phyloP scores from a whole-genome alignment of 2,329 filamentous ascomycete species.

The Rutstroemia sp. region DNA sequence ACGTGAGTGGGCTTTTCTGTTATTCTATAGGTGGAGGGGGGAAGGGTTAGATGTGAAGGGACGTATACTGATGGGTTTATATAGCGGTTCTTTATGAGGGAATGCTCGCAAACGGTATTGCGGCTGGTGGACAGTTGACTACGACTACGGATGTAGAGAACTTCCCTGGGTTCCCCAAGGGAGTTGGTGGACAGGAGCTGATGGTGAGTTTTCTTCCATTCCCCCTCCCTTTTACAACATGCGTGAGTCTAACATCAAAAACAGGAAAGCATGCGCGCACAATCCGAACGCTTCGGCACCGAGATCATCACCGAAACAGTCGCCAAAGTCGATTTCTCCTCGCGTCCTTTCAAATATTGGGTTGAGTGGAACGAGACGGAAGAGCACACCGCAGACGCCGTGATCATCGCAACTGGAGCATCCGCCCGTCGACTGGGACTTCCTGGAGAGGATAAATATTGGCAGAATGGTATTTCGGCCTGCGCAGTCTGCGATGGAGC shows the following conservation, averaged over 20 bases:
- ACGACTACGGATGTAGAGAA: conserved; percentile 99
- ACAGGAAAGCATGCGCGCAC: conserved; percentile 76
- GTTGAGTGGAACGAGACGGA: conserved; percentile 80
- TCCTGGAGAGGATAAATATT: conserved; percentile 87
- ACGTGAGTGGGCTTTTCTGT: conserved; percentile 35
- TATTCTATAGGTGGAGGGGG: neutral
- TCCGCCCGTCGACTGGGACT: conserved; percentile 80
- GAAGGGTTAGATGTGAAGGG: conserved; percentile 4
- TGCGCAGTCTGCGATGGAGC: conserved; percentile 97
- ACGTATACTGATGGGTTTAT: neutral
- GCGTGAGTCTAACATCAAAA: too few species aligned
- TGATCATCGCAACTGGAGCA: conserved; percentile 94
- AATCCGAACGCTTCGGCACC: conserved; percentile 89
- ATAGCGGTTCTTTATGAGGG: conserved; percentile 86
- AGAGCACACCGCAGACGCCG: conserved; percentile 78
- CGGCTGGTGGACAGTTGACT: conserved; percentile 91
- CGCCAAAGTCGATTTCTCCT: conserved; percentile 74
- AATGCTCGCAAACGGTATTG: conserved; percentile 94
- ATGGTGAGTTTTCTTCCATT: conserved; percentile 45
- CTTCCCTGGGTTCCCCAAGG: conserved; percentile 88
- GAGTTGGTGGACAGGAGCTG: conserved; percentile 77
- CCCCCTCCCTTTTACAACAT: too few species aligned
- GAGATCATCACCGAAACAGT: conserved; percentile 91
- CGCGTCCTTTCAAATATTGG: conserved; percentile 86
- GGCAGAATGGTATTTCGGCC: conserved; percentile 93